phyloP scores from a whole-genome alignment of 352 stramenopile species.

The Pythium volutum region DNA sequence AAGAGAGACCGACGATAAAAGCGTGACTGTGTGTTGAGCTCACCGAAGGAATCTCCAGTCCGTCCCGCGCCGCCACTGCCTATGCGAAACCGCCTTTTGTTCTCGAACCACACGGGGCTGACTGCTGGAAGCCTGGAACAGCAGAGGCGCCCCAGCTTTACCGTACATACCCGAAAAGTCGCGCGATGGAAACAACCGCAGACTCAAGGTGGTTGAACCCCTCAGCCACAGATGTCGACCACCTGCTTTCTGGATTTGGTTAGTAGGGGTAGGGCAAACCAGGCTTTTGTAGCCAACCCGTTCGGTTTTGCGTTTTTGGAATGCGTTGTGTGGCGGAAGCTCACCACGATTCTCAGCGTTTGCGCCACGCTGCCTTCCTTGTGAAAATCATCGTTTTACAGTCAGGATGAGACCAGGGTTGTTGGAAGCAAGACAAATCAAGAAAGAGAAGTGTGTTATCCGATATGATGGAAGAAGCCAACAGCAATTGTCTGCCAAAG shows the following conservation, averaged over 20 bases:
- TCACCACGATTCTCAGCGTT: conserved; percentile 14
- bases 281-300: neutral
- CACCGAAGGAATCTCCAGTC: conserved; percentile 5
- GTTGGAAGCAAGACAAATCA: neutral
- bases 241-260: conserved; percentile 27
- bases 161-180: conserved; percentile 13
- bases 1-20: conserved; percentile 6
- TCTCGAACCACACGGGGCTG: neutral
- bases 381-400: neutral
- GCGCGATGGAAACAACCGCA: conserved; percentile 4
- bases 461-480: no score
- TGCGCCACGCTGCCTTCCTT: neutral
- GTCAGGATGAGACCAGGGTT: neutral
- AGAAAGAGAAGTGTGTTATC: neutral
- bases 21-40: neutral
- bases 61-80: neutral
- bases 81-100: conserved; percentile 12
- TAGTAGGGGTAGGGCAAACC: conserved; percentile 10
- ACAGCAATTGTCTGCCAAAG: no score
- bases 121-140: conserved; percentile 27
- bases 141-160: conserved; percentile 10
- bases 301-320: neutral
- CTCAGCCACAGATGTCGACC: conserved; percentile 20
- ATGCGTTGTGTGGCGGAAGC: conserved; percentile 5
- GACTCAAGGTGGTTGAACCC: conserved; percentile 22